Evolutionary conservation across 306 rosid genomes (phyloP).

Genomic region (Cucurbita argyrosperma): DNA sequence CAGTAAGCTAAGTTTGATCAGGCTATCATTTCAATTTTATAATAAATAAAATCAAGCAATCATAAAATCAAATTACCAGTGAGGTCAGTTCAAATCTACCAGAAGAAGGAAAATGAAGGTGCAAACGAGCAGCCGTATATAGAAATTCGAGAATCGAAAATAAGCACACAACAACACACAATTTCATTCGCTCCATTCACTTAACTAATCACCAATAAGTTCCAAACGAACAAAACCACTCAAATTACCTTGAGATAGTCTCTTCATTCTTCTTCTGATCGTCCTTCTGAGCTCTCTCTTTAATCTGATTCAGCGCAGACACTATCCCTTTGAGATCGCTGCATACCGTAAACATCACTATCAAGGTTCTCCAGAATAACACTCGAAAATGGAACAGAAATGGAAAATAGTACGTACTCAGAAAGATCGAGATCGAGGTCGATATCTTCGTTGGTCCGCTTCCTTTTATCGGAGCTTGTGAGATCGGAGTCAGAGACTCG

Average conservation of each 20-base stretch:
- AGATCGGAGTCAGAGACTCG: constrained; percentile 32
- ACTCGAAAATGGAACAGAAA: not conserved
- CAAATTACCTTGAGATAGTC: constrained; percentile 63
- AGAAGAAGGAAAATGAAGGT: not conserved
- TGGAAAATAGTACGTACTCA: constrained; percentile 21
- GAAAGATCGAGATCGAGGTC: constrained; percentile 59
- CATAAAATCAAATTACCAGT: not conserved
- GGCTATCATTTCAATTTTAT: not conserved
- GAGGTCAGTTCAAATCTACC: not conserved
- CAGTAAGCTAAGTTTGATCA: not conserved
- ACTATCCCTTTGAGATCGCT: constrained; percentile 78
- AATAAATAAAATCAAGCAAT: not conserved
- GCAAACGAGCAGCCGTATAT: not conserved
- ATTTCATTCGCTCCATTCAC: not conserved
- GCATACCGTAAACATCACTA: constrained; percentile 10
- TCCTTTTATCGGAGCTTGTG: constrained; percentile 30
- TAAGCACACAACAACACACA: not conserved
- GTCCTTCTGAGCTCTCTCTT: constrained; percentile 75
- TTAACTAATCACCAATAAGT: not conserved
- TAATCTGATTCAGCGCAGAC: constrained; percentile 67
- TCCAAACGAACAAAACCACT: not conserved
- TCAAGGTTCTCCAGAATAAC: not conserved
- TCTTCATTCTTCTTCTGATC: constrained; percentile 94
- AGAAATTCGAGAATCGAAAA: not conserved
- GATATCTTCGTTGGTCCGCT: constrained; percentile 23